A percentile compares a stretch with the other conserved stretches of the same genome.
Conservation (phyloP, 1,284 basidiomycete species). For the Cutaneotrichosporon spelunceum region DNA sequence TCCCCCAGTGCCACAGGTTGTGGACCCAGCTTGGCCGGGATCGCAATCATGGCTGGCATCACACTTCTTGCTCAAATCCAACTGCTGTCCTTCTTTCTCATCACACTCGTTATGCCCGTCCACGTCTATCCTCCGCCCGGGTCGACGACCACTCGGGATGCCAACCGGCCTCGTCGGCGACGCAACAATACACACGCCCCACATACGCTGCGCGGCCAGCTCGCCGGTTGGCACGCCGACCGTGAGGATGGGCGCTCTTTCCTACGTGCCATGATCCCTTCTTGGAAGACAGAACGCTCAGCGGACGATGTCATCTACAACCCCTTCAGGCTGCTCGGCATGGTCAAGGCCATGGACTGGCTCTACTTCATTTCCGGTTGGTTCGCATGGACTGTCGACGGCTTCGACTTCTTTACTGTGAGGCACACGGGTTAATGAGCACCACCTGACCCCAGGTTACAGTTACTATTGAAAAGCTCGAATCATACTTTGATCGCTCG, state of each 20-base stretch:
- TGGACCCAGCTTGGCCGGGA: neutral
- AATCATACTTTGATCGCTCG: constrained; percentile 45
- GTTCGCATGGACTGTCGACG: constrained; percentile 59
- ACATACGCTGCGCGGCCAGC: constrained; percentile 30
- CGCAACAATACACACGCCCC: constrained; percentile 9
- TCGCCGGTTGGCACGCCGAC: constrained; percentile 41
- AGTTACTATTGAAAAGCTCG: constrained; percentile 57
- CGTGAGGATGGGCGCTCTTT: constrained; percentile 30
- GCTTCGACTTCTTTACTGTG: constrained; percentile 19
- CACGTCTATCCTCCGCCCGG: constrained; percentile 5
- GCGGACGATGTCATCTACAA: constrained; percentile 36
- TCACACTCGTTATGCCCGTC: constrained; percentile 5
- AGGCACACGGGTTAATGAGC: neutral
- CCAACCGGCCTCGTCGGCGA: neutral
- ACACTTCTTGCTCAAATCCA: neutral
- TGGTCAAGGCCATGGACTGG: constrained; percentile 55
- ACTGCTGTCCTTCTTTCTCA: neutral
- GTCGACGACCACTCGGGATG: neutral
- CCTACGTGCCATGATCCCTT: constrained; percentile 34
- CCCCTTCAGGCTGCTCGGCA: constrained; percentile 48
- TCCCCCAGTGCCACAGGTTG: neutral
- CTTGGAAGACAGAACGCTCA: constrained; percentile 12
- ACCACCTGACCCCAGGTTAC: constrained; percentile 7
- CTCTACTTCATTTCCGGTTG: constrained; percentile 57
- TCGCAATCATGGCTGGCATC: neutral